phyloP scores from a whole-genome alignment of 1,284 basidiomycete species.

The Boletellus dicymbophilus region DNA sequence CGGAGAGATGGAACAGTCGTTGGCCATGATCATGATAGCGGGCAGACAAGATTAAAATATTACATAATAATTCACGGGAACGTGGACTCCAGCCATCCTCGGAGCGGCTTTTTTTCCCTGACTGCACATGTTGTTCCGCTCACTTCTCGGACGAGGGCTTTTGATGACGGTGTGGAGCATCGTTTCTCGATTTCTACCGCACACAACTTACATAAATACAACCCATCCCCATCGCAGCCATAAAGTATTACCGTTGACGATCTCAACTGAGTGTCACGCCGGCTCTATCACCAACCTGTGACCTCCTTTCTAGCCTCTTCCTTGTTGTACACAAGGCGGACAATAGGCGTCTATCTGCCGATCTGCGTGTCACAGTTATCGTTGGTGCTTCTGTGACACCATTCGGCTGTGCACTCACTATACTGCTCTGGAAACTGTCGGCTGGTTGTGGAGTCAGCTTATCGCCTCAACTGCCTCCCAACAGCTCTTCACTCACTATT shows the following conservation, averaged over 20 bases:
- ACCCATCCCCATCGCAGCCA: conserved; percentile 12
- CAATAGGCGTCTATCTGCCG: conserved; percentile 47
- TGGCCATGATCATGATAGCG: conserved; percentile 28
- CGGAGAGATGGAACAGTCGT: conserved; percentile 31
- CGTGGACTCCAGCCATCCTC: too few species aligned
- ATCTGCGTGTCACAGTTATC: conserved; percentile 31
- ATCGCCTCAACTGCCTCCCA: conserved; percentile 8
- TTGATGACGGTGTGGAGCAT: too few species aligned
- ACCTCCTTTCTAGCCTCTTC: conserved; percentile 7
- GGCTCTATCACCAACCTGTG: conserved; percentile 3
- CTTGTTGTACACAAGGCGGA: conserved; percentile 35
- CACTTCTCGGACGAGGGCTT: too few species aligned
- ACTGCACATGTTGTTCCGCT: too few species aligned
- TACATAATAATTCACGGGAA: too few species aligned
- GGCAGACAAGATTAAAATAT: conserved; percentile 16
- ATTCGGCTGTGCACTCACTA: conserved; percentile 37
- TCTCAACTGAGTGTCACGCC: conserved; percentile 20
- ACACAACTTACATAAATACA: neutral
- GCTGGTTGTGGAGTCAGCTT: conserved; percentile 39
- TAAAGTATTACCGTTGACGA: conserved; percentile 16
- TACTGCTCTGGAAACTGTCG: conserved; percentile 70
- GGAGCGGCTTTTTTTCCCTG: too few species aligned
- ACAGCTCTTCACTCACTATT: conserved; percentile 65
- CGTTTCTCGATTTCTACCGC: neutral
- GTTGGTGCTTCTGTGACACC: conserved; percentile 13